These are phyloP conservation scores for Ambrosiella cleistominuta DNA, from an alignment of 2,329 filamentous ascomycete species.

Conservation along the genomic window DNA sequence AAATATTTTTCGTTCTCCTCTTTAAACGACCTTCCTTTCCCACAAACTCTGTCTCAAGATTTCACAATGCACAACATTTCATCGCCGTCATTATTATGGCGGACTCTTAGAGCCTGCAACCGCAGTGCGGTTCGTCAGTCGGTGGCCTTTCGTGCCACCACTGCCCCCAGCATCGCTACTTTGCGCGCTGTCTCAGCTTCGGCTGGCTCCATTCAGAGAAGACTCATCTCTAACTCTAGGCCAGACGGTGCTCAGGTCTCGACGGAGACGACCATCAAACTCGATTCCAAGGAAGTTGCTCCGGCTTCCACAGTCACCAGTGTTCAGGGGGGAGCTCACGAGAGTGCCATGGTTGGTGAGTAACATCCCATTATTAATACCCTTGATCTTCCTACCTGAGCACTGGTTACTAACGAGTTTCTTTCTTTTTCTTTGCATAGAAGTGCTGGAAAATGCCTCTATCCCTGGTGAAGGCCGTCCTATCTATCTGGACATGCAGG, in stretches of 20 bases:
- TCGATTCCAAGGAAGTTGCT: conserved; percentile 55
- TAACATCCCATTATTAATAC: conserved; percentile 8
- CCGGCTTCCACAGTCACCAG: neutral
- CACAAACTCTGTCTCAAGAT: neutral
- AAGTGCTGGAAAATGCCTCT: conserved; percentile 78
- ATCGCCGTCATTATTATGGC: conserved; percentile 49
- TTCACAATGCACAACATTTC: conserved; percentile 43
- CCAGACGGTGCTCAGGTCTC: conserved; percentile 64
- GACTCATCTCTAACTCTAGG: conserved; percentile 74
- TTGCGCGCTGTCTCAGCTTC: neutral
- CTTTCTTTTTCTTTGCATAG: conserved; percentile 20
- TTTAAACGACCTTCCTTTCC: conserved; percentile 1
- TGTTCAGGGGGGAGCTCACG: conserved; percentile 10
- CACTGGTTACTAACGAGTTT: conserved; percentile 4
- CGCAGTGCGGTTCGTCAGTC: conserved; percentile 23
- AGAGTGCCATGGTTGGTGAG: conserved; percentile 12
- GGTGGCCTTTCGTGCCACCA: conserved; percentile 13
- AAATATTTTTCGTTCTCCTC: conserved; percentile 9
- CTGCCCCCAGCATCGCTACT: neutral
- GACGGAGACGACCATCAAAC: conserved; percentile 65
- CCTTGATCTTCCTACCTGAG: conserved; percentile 16
- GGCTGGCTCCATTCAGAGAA: conserved; percentile 22
- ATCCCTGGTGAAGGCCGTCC: conserved; percentile 87
- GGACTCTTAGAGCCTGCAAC: conserved; percentile 44
- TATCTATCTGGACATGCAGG: conserved; percentile 97